Conservation (phyloP, 2,329 filamentous ascomycete species). For the Diplocarpon rosae region DNA sequence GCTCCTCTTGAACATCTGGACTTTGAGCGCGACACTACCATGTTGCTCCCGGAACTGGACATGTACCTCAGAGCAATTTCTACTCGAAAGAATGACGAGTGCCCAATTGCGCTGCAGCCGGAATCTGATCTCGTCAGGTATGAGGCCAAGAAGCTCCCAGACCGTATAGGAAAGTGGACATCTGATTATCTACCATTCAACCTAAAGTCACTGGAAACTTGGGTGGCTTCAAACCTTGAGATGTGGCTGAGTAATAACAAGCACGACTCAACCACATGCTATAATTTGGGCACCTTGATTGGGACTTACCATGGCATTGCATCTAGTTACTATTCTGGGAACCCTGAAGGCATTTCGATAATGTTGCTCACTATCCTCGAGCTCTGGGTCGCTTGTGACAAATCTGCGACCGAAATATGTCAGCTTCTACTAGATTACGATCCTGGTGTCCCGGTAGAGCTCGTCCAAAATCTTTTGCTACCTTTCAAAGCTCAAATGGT, state of each 20-base stretch:
- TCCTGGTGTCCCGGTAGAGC: constrained; percentile 30
- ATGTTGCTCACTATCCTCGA: constrained; percentile 46
- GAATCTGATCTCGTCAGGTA: background rate
- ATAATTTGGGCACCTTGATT: background rate
- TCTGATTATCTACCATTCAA: background rate
- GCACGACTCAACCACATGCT: background rate
- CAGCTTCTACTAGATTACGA: constrained; percentile 35
- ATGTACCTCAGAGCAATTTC: background rate
- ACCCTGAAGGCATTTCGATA: constrained; percentile 37
- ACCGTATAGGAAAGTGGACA: background rate
- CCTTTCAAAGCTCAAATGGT: constrained; percentile 32
- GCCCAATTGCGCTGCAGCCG: background rate
- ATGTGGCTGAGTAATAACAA: background rate
- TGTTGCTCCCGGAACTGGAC: background rate
- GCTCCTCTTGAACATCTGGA: background rate
- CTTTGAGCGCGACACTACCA: background rate
- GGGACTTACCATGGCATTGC: background rate
- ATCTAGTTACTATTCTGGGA: constrained; percentile 27
- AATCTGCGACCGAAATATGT: constrained; percentile 29
- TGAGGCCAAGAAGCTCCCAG: background rate
- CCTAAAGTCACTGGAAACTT: background rate
- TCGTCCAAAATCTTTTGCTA: constrained; percentile 36
- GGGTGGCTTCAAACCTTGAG: background rate
- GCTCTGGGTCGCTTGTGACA: constrained; percentile 47
- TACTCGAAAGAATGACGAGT: background rate